phyloP scores from a whole-genome alignment of 78 protist genomes.

The Speleostelium caveatum region DNA sequence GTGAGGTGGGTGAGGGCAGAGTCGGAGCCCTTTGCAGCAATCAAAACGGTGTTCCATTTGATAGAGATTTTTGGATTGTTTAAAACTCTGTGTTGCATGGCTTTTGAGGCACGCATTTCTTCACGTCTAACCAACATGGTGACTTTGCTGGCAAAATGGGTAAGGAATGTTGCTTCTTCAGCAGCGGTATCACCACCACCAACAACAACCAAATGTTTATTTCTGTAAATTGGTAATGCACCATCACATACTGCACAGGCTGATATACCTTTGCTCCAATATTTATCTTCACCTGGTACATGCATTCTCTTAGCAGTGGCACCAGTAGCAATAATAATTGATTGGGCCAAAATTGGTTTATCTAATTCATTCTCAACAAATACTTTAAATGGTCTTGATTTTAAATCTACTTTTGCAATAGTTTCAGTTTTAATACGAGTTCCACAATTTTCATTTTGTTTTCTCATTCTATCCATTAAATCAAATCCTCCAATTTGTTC shows the following conservation, averaged over 20 bases:
- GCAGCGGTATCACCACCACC: slow-evolving; percentile 95
- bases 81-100: slow-evolving; percentile 85
- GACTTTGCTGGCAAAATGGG: slow-evolving; percentile 81
- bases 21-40: slow-evolving; percentile 80
- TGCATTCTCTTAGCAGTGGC: slow-evolving; percentile 83
- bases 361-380: slow-evolving; percentile 22
- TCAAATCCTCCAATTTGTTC: slow-evolving; percentile 81
- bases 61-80: slow-evolving; percentile 81
- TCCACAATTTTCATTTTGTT: slow-evolving; percentile 79
- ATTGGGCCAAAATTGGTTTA: slow-evolving; percentile 37
- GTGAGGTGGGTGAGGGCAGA: background rate
- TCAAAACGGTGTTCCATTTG: slow-evolving; percentile 75
- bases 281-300: slow-evolving; percentile 79
- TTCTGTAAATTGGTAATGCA: slow-evolving; percentile 85
- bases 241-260: slow-evolving; percentile 96
- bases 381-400: slow-evolving; percentile 49
- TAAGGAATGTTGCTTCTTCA: slow-evolving; percentile 92
- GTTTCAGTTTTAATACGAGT: slow-evolving; percentile 61
- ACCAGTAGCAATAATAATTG: slow-evolving; percentile 91
- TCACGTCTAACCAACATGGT: slow-evolving; percentile 88
- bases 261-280: slow-evolving; percentile 86
- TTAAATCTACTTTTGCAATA: slow-evolving; percentile 47
- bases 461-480: slow-evolving; percentile 77
- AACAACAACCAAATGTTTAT: slow-evolving; percentile 85
- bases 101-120: slow-evolving; percentile 88